These are phyloP conservation scores for Lepiota venenata DNA, from an alignment of 768 basidiomycete genomes.

Conservation along the genomic window DNA sequence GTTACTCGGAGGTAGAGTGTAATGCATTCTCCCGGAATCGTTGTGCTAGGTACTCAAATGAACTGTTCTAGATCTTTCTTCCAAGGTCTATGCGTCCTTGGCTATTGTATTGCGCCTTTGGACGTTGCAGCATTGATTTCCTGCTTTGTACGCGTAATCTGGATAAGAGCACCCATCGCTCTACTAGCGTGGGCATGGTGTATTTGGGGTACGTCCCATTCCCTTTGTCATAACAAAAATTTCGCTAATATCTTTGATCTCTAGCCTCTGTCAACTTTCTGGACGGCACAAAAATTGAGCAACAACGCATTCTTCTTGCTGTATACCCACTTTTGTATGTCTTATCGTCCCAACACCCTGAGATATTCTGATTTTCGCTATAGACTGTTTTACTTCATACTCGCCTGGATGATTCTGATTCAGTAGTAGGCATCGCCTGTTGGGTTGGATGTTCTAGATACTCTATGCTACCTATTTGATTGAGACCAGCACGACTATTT, in stretches of 20 bases:
- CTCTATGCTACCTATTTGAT: no score
- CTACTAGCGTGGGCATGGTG: conserved; percentile 92
- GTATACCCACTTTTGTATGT: conserved; percentile 94
- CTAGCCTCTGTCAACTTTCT: conserved; percentile 92
- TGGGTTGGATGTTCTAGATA: conserved; percentile 2
- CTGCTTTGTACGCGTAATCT: conserved; percentile 82
- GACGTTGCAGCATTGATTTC: conserved; percentile 87
- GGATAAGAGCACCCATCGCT: conserved; percentile 83
- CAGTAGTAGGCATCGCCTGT: conserved; percentile 42
- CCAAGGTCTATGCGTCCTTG: conserved; percentile 91
- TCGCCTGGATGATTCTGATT: conserved; percentile 97
- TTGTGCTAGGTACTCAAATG: neutral
- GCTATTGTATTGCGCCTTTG: conserved; percentile 93
- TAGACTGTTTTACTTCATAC: conserved; percentile 89
- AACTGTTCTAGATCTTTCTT: conserved; percentile 74
- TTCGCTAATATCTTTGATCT: neutral
- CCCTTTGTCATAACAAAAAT: neutral
- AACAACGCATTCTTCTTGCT: conserved; percentile 85
- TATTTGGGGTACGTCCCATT: conserved; percentile 79
- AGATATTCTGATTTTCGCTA: neutral
- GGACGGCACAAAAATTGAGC: conserved; percentile 92
- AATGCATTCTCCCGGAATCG: conserved; percentile 20
- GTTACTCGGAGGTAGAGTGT: conserved; percentile 85
- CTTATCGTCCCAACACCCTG: conserved; percentile 6
- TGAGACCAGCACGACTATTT: no score